Evolutionary conservation across 345 rosid genomes (phyloP).

Genomic region (Carallia brachiata): DNA sequence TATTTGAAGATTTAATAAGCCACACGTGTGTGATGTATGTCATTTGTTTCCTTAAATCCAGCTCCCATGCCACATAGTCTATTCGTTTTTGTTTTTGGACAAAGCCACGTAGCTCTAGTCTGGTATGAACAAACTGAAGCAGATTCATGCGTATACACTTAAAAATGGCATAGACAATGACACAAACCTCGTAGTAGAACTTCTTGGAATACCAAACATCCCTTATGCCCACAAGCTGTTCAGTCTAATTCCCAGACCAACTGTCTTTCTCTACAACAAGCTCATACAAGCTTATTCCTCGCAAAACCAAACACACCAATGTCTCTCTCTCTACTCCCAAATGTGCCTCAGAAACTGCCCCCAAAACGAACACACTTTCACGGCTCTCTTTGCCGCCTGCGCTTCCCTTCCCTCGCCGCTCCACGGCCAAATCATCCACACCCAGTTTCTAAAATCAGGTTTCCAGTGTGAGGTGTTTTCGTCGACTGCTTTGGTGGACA

Average conservation of each 20-base stretch:
- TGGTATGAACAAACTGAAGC: constrained; percentile 40
- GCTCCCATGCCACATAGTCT: not conserved
- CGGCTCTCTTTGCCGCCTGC: constrained; percentile 53
- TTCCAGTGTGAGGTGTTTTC: constrained; percentile 51
- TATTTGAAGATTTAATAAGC: too few species aligned
- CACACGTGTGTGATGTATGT: too few species aligned
- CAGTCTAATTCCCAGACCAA: constrained; percentile 41
- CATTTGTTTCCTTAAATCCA: too few species aligned
- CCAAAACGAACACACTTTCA: constrained; percentile 61
- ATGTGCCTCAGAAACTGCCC: constrained; percentile 48
- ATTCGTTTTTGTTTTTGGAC: too few species aligned
- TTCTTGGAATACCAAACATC: constrained; percentile 50
- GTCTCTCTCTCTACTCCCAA: constrained; percentile 50
- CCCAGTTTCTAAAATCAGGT: constrained; percentile 57
- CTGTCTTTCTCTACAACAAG: constrained; percentile 65
- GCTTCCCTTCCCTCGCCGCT: constrained; percentile 36
- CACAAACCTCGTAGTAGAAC: constrained; percentile 39
- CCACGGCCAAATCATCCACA: constrained; percentile 43
- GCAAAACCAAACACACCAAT: constrained; percentile 43
- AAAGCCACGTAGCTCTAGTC: not conserved
- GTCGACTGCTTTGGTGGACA: constrained; percentile 51
- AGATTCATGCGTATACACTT: constrained; percentile 54
- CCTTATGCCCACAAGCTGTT: constrained; percentile 59
- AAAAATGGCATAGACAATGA: constrained; percentile 49
- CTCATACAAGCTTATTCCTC: constrained; percentile 64